Percentiles rank a stretch among this genome's conserved stretches.
These are phyloP conservation scores for Colletotrichum sublineola DNA, from an alignment of 2,329 filamentous ascomycete genomes.

Conservation along the genomic window DNA sequence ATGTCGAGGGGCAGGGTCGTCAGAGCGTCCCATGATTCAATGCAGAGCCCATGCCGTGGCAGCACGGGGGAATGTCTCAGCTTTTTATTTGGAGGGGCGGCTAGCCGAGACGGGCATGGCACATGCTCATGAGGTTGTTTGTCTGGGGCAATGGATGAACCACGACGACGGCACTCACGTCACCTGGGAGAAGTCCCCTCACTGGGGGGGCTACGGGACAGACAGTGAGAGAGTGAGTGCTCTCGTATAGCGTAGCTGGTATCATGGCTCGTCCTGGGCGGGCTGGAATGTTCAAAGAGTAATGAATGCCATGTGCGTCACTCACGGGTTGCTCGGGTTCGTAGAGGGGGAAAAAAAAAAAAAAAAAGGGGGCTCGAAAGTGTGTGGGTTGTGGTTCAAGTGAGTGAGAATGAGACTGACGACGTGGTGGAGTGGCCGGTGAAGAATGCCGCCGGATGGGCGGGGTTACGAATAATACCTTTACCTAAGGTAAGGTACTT, in stretches of 20 bases:
- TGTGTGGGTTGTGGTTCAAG: too few relatives aligned
- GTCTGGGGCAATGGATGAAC: background rate
- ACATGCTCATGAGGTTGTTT: slow-evolving; percentile 17
- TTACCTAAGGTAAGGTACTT: too few relatives aligned
- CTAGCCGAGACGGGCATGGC: slow-evolving; percentile 21
- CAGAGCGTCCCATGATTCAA: slow-evolving; percentile 11
- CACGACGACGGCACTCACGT: slow-evolving; percentile 1
- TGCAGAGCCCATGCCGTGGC: slow-evolving; percentile 1
- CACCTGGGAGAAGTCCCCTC: background rate
- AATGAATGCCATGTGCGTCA: background rate
- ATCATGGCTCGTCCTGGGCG: background rate
- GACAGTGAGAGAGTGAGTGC: too few relatives aligned
- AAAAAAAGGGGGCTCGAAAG: background rate
- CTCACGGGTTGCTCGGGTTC: background rate
- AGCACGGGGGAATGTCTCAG: slow-evolving; percentile 25
- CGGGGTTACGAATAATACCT: slow-evolving; percentile 32
- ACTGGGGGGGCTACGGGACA: background rate
- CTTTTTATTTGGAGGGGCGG: background rate
- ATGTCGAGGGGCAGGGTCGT: slow-evolving; percentile 5
- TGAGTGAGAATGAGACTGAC: slow-evolving; percentile 19
- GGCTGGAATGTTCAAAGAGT: slow-evolving; percentile 10
- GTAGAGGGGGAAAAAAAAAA: too few relatives aligned
- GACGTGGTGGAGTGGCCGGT: slow-evolving; percentile 6
- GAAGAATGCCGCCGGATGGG: background rate
- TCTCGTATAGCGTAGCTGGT: background rate